Conservation (phyloP, 1,284 basidiomycete genomes). For the Sphagnurus paluster region DNA sequence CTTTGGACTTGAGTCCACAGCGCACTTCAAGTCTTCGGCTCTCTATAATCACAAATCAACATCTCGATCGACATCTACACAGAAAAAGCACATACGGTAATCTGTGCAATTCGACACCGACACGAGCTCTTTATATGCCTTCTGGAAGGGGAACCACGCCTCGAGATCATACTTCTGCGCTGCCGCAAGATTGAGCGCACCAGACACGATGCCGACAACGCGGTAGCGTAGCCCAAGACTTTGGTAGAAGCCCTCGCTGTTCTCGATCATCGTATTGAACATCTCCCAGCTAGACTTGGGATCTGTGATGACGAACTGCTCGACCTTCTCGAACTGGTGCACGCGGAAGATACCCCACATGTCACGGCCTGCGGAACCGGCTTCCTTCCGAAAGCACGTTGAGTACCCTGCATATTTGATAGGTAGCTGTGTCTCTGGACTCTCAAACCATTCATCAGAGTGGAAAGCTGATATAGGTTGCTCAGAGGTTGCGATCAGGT, state of each 20-base stretch:
- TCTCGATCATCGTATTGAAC: constrained; percentile 90
- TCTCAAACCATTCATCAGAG: constrained; percentile 97
- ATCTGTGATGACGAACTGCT: constrained; percentile 95
- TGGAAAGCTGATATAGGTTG: constrained; percentile 97
- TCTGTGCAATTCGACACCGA: constrained; percentile 94
- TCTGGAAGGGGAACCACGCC: constrained; percentile 99
- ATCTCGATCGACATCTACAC: constrained; percentile 7
- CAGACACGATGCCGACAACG: constrained; percentile 94
- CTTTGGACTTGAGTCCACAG: constrained; percentile 86
- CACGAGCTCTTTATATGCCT: constrained; percentile 92
- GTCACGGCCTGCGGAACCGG: constrained; percentile 94
- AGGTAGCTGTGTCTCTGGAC: constrained; percentile 88
- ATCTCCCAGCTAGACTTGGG: constrained; percentile 93
- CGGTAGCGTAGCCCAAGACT: constrained; percentile 90
- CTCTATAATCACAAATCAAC: constrained; percentile 50
- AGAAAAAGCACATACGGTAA: constrained; percentile 68
- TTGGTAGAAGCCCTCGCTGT: constrained; percentile 95
- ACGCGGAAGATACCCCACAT: constrained; percentile 99
- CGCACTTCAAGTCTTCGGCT: constrained; percentile 87
- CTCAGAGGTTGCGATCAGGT: constrained; percentile 98
- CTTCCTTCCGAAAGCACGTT: constrained; percentile 99
- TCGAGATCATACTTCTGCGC: constrained; percentile 98
- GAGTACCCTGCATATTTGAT: constrained; percentile 83
- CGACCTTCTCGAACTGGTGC: constrained; percentile 99
- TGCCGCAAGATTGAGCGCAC: constrained; percentile 95